Evolutionary conservation across 2,329 filamentous ascomycete species (phyloP).

Genomic region (Dothideomycetes sp.): DNA sequence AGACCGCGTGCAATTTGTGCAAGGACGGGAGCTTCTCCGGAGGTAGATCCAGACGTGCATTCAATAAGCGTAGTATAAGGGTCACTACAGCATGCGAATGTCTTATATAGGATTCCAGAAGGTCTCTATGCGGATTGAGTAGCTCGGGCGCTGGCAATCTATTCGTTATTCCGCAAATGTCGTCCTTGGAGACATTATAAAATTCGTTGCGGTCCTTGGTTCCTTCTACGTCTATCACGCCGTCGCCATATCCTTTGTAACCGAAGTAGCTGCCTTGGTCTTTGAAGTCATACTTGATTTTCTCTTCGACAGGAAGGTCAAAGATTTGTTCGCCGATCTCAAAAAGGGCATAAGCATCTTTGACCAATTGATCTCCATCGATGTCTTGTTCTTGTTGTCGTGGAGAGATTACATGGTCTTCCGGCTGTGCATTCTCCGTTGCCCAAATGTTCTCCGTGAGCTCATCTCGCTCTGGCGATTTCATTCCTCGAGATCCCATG

Average conservation of each 20-base stretch:
- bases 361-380: conserved; percentile 29
- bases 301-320: conserved; percentile 38
- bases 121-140: conserved; percentile 24
- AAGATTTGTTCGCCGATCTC: conserved; percentile 35
- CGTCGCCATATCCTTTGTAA: conserved; percentile 33
- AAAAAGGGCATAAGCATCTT: conserved; percentile 36
- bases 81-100: conserved; percentile 34
- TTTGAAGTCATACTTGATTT: conserved; percentile 44
- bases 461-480: conserved; percentile 2
- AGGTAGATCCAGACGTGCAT: conserved; percentile 32
- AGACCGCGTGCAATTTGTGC: conserved; percentile 31
- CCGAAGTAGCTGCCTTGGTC: conserved; percentile 41
- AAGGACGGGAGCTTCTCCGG: conserved; percentile 31
- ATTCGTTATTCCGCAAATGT: conserved; percentile 32
- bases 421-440: neutral
- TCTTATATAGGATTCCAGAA: conserved; percentile 33
- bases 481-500: neutral
- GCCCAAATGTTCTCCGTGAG: conserved; percentile 3
- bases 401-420: neutral
- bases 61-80: conserved; percentile 33
- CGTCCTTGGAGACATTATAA: conserved; percentile 46
- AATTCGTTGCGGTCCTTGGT: conserved; percentile 43
- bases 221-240: conserved; percentile 36
- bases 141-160: conserved; percentile 31
- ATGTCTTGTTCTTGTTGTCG: conserved; percentile 6